Percentiles rank a stretch among this genome's conserved stretches.
phyloP scores from a whole-genome alignment of 805 yeast species.

The Kodamaea kaohsiungensis region DNA sequence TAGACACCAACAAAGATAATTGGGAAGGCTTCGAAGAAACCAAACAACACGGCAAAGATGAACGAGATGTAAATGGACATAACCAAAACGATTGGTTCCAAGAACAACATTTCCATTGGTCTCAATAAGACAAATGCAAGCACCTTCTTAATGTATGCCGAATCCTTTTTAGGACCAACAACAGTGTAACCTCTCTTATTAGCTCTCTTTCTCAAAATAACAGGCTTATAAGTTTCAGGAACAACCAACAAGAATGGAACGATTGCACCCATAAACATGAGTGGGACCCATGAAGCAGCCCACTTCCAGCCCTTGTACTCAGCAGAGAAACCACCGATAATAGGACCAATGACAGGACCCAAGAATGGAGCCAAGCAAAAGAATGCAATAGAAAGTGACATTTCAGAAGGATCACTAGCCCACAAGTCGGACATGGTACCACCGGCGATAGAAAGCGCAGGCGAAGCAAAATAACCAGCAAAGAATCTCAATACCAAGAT shows the following conservation, averaged over 20 bases:
- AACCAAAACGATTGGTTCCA: constrained; percentile 73
- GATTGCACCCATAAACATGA: constrained; percentile 65
- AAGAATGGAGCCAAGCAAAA: constrained; percentile 78
- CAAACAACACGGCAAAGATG: constrained; percentile 74
- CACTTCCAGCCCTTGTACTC: constrained; percentile 68
- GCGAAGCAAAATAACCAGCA: constrained; percentile 75
- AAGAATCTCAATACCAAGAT: constrained; percentile 71
- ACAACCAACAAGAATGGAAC: constrained; percentile 49
- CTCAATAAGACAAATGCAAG: constrained; percentile 54
- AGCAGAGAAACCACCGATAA: constrained; percentile 72
- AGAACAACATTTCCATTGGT: constrained; percentile 67
- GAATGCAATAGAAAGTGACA: constrained; percentile 74
- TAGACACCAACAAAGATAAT: constrained; percentile 70
- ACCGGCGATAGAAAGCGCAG: constrained; percentile 81
- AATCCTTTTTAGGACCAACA: constrained; percentile 28
- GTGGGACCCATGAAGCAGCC: constrained; percentile 65
- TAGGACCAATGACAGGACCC: constrained; percentile 79
- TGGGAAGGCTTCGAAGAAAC: constrained; percentile 79
- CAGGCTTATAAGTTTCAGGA: constrained; percentile 81
- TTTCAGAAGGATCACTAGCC: constrained; percentile 51
- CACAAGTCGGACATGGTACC: constrained; percentile 83
- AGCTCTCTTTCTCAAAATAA: constrained; percentile 61
- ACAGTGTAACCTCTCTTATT: constrained; percentile 56
- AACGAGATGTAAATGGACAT: constrained; percentile 72
- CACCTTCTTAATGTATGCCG: constrained; percentile 45